A percentile compares a stretch with the other conserved stretches of the same genome.
Evolutionary conservation across 257 asterid genomes (phyloP).

Genomic region (Rehmannia glutinosa): DNA sequence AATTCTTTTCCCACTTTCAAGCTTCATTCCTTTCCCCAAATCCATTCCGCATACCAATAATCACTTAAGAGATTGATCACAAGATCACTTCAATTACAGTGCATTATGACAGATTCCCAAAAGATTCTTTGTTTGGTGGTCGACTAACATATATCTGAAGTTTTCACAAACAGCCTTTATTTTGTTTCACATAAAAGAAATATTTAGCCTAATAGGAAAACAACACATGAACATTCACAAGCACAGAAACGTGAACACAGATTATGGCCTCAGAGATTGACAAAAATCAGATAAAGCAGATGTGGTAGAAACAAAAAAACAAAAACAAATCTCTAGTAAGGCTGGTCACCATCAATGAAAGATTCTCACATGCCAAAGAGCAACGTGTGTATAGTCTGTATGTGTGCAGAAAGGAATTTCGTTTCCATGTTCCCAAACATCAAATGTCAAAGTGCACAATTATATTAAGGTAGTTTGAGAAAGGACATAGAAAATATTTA

Average conservation of each 20-base stretch:
- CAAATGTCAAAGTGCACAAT: background rate
- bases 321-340: background rate
- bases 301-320: background rate
- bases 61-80: too few relatives aligned
- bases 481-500: background rate
- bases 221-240: too few relatives aligned
- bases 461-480: background rate
- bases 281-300: background rate
- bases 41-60: background rate
- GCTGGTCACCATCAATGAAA: background rate
- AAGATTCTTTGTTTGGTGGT: background rate
- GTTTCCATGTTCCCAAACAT: background rate
- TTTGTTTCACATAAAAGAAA: too few relatives aligned
- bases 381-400: background rate
- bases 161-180: background rate
- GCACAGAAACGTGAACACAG: too few relatives aligned
- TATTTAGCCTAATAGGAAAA: background rate
- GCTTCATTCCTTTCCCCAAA: too few relatives aligned
- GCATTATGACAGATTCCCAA: too few relatives aligned
- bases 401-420: background rate
- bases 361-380: background rate
- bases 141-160: background rate
- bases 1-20: background rate
- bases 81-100: too few relatives aligned
- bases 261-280: background rate